Conservation (phyloP, 345 rosid genomes). For the Pistacia atlantica region DNA sequence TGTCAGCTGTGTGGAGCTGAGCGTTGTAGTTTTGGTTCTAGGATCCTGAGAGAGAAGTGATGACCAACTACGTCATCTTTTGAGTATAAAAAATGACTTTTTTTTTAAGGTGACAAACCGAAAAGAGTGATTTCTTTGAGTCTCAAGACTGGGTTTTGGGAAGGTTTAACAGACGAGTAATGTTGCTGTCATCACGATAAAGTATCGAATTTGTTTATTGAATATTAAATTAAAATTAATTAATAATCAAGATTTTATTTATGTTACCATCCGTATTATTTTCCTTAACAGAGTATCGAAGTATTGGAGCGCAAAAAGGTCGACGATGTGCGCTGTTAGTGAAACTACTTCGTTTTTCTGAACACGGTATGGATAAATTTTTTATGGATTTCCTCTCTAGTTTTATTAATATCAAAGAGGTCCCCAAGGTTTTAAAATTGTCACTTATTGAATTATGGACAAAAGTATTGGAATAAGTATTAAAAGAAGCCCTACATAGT, state of each 20-base stretch:
- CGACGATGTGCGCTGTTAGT: neutral
- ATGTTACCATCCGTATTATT: no score
- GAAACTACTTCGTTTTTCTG: slow-evolving; percentile 4
- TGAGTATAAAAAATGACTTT: slow-evolving; percentile 36
- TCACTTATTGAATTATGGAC: no score
- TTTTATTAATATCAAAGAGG: no score
- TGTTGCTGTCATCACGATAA: no score
- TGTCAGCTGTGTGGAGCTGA: slow-evolving; percentile 1
- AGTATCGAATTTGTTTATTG: no score
- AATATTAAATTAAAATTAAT: no score
- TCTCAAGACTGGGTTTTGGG: neutral
- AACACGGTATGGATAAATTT: no score
- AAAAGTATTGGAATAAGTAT: no score
- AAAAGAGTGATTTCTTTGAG: neutral
- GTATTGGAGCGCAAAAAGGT: neutral
- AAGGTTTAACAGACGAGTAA: slow-evolving; percentile 17
- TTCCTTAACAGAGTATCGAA: neutral
- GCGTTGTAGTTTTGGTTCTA: slow-evolving; percentile 7
- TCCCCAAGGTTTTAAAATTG: no score
- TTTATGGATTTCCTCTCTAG: neutral
- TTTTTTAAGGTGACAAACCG: neutral
- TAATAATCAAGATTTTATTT: no score
- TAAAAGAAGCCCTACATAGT: no score
- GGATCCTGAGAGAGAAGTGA: neutral
- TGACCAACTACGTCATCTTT: slow-evolving; percentile 26